Evolutionary conservation across 2,329 filamentous ascomycete genomes (phyloP).

Genomic region (Penicillium sp.): DNA sequence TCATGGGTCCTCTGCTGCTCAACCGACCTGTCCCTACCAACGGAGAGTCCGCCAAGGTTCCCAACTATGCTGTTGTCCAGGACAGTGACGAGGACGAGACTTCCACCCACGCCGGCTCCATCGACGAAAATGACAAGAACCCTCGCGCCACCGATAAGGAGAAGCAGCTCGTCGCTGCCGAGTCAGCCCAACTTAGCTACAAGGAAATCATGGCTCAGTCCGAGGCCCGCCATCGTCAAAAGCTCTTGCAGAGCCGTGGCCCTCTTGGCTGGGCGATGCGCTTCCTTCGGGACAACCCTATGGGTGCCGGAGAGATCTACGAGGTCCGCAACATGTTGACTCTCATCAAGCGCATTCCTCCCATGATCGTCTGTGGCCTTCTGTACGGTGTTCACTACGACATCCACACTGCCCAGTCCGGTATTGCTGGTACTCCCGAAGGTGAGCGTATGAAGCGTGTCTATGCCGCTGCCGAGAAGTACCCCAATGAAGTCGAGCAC

Average conservation of each 20-base stretch:
- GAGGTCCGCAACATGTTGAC: constrained; percentile 72
- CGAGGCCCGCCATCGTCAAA: constrained; percentile 63
- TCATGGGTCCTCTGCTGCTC: constrained; percentile 68
- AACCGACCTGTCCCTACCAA: constrained; percentile 60
- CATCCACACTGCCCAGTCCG: constrained; percentile 75
- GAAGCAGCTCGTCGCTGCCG: constrained; percentile 48
- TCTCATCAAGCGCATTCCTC: constrained; percentile 68
- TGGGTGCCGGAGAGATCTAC: constrained; percentile 74
- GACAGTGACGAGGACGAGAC: constrained; percentile 58
- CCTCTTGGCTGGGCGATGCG: constrained; percentile 86
- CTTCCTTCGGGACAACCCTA: constrained; percentile 71
- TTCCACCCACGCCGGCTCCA: constrained; percentile 34
- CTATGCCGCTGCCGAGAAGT: constrained; percentile 67
- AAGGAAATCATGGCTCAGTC: constrained; percentile 64
- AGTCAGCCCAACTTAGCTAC: constrained; percentile 62
- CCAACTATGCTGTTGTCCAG: constrained; percentile 78
- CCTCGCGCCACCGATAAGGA: constrained; percentile 34
- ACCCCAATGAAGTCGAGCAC: constrained; percentile 72
- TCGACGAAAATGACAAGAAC: constrained; percentile 31
- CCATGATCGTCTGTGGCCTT: constrained; percentile 63
- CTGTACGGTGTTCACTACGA: constrained; percentile 82
- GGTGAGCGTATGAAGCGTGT: constrained; percentile 72
- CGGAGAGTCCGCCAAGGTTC: constrained; percentile 62
- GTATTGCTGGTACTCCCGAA: constrained; percentile 72
- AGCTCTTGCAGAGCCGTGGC: constrained; percentile 65